Percentiles rank a stretch among this genome's conserved stretches.
Evolutionary conservation across 306 rosid genomes (phyloP).

Genomic region (Purshia tridentata): DNA sequence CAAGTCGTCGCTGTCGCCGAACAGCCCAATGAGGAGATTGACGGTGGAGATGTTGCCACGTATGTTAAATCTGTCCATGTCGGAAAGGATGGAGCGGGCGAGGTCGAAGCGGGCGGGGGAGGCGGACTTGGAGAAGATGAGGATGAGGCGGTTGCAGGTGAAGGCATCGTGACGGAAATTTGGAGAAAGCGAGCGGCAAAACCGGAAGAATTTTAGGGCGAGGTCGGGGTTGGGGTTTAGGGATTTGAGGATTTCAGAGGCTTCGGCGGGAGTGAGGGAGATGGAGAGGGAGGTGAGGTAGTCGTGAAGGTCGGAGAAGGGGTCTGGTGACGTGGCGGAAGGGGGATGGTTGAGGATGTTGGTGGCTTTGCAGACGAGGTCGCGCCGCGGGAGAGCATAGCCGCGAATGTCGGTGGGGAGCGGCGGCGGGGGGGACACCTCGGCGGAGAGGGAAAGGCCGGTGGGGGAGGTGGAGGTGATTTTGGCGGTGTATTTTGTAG

Average conservation of each 20-base stretch:
- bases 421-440: slow-evolving; percentile 55
- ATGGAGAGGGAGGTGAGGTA: slow-evolving; percentile 61
- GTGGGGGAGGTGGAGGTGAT: slow-evolving; percentile 63
- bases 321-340: slow-evolving; percentile 34
- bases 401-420: slow-evolving; percentile 68
- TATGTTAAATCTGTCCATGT: slow-evolving; percentile 50
- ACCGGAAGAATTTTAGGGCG: slow-evolving; percentile 68
- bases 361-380: slow-evolving; percentile 72
- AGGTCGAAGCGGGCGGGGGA: slow-evolving; percentile 54
- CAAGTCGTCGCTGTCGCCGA: slow-evolving; percentile 52
- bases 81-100: slow-evolving; percentile 45
- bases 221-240: slow-evolving; percentile 53
- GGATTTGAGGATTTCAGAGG: slow-evolving; percentile 81
- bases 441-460: slow-evolving; percentile 72
- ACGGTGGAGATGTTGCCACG: slow-evolving; percentile 79
- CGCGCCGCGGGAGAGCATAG: slow-evolving; percentile 74
- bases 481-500: slow-evolving; percentile 83
- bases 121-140: slow-evolving; percentile 73
- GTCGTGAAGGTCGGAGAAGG: slow-evolving; percentile 76
- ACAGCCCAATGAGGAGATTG: slow-evolving; percentile 66
- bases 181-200: slow-evolving; percentile 66
- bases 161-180: slow-evolving; percentile 67
- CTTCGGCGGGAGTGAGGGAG: slow-evolving; percentile 67
- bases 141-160: slow-evolving; percentile 76
- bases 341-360: slow-evolving; percentile 54